Conservation (phyloP, 495 filamentous ascomycete genomes). For the Penicillium arizonense region DNA sequence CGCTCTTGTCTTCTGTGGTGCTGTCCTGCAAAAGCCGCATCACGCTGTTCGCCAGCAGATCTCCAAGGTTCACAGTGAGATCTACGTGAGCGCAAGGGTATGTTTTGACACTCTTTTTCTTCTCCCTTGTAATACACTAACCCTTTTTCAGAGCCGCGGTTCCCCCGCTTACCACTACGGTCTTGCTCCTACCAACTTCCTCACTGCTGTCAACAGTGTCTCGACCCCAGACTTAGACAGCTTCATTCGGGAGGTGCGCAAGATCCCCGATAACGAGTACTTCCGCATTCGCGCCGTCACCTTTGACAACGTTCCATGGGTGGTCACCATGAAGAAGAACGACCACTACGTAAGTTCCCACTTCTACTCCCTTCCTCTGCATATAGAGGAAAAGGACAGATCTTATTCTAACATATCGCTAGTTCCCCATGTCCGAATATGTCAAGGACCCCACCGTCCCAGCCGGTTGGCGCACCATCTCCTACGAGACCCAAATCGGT, state of each 20-base stretch:
- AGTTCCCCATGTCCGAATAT: constrained; percentile 87
- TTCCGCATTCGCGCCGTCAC: constrained; percentile 93
- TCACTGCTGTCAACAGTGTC: constrained; percentile 89
- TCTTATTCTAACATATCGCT: neutral
- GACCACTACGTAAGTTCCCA: constrained; percentile 75
- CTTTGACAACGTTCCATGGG: constrained; percentile 97
- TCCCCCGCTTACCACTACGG: constrained; percentile 91
- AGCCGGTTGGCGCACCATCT: constrained; percentile 69
- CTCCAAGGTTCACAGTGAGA: constrained; percentile 88
- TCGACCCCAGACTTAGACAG: constrained; percentile 74
- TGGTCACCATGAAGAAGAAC: constrained; percentile 99
- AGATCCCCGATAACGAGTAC: constrained; percentile 95
- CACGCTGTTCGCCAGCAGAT: constrained; percentile 98
- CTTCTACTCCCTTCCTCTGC: neutral
- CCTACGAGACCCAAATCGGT: constrained; percentile 58
- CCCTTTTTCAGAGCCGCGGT: constrained; percentile 55
- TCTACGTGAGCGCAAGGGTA: constrained; percentile 89
- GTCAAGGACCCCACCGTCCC: constrained; percentile 64
- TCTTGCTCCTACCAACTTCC: constrained; percentile 93
- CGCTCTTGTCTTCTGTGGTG: constrained; percentile 92
- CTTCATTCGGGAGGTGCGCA: constrained; percentile 75
- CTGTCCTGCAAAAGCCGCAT: constrained; percentile 88
- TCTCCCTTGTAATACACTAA: constrained; percentile 7
- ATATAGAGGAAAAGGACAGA: neutral
- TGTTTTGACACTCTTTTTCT: constrained; percentile 13